Base-by-base conservation (phyloP, 2,329 filamentous ascomycete species). In the Fusarium decemcellulare region DNA sequence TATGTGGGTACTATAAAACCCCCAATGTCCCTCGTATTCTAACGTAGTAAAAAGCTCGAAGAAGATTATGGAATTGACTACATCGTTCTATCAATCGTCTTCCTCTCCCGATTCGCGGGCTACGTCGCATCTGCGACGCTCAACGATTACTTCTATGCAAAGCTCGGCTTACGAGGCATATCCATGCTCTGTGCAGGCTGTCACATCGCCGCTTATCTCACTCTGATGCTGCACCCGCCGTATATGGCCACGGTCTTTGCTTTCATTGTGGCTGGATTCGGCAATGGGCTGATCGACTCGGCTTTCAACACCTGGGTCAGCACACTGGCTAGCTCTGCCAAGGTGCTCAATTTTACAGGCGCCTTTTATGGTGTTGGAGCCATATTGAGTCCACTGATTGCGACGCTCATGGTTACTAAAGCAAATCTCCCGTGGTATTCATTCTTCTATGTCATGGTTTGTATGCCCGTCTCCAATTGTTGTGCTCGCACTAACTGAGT, bases 371-470 rank as follows among this genome's bases (percentile, higher is more conserved):
- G 32, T 8, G 6, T 39, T 18, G 48, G 48, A n/a, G 48, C 48
- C 5, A 37, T 51, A 32, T 3, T 39, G 4, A 51, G 34, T 15
- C 48, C 48, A 23, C 16, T 51, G 6, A 40, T 40, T 30, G 50
- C 50, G 36, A 53, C 50, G 15, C 11, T 30, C 7, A 39, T 53
- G 50, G 23, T 53, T 15, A 53, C 50, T 12, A 53, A 53, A 23
- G 36, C 36, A n/a, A 18, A 30, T 4, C 37, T 53, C 8, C 50
- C 50, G 18, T 53, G 36, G 50, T 53, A 53, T 7, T 53, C 50
- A 10, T 53, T 53, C 36, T 53, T 39, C 50, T 53, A 53, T 36
- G 50, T 53, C 23, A 53, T 53, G 50, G 50, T 53, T 27, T 11
- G 50, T 40, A n/a, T 6, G 4, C 34, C 11, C 30, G 15, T 36